Percentiles rank a stretch among this genome's conserved stretches.
Evolutionary conservation across 345 rosid species (phyloP).

Genomic region (Limnanthes douglasii): DNA sequence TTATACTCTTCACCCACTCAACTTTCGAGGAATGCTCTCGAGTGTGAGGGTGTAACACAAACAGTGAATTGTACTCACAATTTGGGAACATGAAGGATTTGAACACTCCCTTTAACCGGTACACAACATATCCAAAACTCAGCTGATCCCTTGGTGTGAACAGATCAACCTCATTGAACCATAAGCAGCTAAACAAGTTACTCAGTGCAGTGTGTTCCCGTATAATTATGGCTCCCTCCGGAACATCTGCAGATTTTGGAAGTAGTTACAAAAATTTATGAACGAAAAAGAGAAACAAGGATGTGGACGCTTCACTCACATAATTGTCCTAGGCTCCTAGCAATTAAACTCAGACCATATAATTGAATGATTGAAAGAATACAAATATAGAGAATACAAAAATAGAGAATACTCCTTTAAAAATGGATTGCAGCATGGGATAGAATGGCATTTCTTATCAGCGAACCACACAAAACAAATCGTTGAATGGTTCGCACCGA

Average conservation of each 20-base stretch:
- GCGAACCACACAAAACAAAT: too few relatives aligned
- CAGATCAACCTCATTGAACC: slow-evolving; percentile 97
- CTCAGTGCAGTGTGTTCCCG: slow-evolving; percentile 72
- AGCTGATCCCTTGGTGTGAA: slow-evolving; percentile 97
- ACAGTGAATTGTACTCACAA: slow-evolving; percentile 84
- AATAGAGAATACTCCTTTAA: too few relatives aligned
- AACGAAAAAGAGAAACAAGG: too few relatives aligned
- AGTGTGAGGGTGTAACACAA: slow-evolving; percentile 74
- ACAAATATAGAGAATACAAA: too few relatives aligned
- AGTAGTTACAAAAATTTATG: too few relatives aligned
- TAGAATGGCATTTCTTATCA: too few relatives aligned
- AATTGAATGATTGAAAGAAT: too few relatives aligned
- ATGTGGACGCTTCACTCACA: too few relatives aligned
- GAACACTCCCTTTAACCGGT: slow-evolving; percentile 52
- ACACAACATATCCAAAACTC: slow-evolving; percentile 80
- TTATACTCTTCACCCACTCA: slow-evolving; percentile 79
- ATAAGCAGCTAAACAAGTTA: slow-evolving; percentile 80
- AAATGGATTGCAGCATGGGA: too few relatives aligned
- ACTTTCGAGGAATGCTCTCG: slow-evolving; percentile 94
- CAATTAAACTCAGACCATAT: too few relatives aligned
- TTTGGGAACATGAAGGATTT: slow-evolving; percentile 83
- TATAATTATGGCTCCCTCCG: slow-evolving; percentile 89
- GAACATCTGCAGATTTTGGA: slow-evolving; percentile 99
- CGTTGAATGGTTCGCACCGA: too few relatives aligned
- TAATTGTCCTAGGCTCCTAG: too few relatives aligned